Base-by-base conservation (phyloP, 108 stramenopile species). In the Nitzschia sp. region DNA sequence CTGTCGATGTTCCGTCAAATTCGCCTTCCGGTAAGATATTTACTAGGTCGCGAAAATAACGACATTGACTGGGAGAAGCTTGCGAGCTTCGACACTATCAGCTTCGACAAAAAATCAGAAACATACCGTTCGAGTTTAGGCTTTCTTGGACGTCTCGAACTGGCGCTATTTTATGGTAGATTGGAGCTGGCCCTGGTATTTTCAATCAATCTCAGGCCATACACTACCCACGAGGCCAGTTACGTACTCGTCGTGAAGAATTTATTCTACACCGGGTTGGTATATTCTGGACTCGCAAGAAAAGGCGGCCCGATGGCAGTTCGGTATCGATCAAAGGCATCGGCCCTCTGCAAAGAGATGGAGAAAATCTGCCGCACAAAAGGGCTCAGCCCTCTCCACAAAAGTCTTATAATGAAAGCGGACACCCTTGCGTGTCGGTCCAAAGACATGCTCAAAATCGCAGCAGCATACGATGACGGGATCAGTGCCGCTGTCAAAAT, bases 161-260 rank as follows among this genome's bases (percentile, higher is more conserved):
- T 76, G 4, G 75, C 55, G 3, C 48, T 76, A 4, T 63, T 35
- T 17, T 76, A 58, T 27, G 55, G 75, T 4, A 69, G 69, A 25
- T 22, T 63, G 23, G 61, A 76, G 5, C 56, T 76, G n/a, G 67
- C 75, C 9, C 41, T 53, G 19, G 25, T 45, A 33, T 63, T 76
- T 59, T 50, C 75, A n/a, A 36, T 22, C 26, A 15, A 6, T 32
- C 48, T 76, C 1, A 19, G 47, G 21, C 38, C 68, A 6, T 25
- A 44, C n/a, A 13, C 29, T n/a, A 26, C 30, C 25, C 41, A 30
- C 33, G 75, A 45, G 15, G 31, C 59, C 6, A 13, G 36, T 15
- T 69, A 76, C 38, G 25, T 31, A 1, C 41, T 48, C 44, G 26
- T 62, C 26, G 45, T 30, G 26, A 63, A 58, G 35, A 57, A 62